phyloP scores from a whole-genome alignment of 192 early-diverging fungal genomes.

The Chytriomyces sp. region DNA sequence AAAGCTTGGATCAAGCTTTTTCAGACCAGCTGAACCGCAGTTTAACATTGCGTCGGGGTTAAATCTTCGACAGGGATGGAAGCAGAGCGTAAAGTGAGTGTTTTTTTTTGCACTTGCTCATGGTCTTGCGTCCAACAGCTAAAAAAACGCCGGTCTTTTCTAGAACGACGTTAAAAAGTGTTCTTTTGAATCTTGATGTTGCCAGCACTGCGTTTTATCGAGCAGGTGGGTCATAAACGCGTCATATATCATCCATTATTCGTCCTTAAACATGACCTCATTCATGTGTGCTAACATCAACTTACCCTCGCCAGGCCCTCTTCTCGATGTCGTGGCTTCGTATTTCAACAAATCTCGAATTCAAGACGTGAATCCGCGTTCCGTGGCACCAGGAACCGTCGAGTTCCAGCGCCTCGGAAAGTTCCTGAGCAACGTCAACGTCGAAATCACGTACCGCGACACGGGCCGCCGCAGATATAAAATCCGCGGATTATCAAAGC shows the following conservation, averaged over 20 bases:
- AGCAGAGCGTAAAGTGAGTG: constrained; percentile 8
- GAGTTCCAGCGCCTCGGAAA: constrained; percentile 19
- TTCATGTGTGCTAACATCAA: constrained; percentile 21
- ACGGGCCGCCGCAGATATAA: neutral
- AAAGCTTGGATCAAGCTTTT: constrained; percentile 21
- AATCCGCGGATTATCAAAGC: constrained; percentile 9
- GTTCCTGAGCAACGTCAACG: constrained; percentile 3
- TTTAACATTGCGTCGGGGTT: constrained; percentile 21
- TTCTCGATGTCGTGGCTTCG: constrained; percentile 4
- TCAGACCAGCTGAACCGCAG: constrained; percentile 13
- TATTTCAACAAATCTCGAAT: constrained; percentile 18
- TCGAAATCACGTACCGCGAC: neutral
- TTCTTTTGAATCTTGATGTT: constrained; percentile 25
- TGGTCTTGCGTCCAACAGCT: constrained; percentile 2
- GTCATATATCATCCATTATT: no score
- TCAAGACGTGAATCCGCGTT: constrained; percentile 1
- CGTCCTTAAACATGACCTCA: neutral
- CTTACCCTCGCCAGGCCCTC: neutral
- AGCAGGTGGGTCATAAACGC: neutral
- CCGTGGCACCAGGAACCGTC: neutral
- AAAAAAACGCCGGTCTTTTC: constrained; percentile 19
- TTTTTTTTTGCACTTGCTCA: constrained; percentile 1
- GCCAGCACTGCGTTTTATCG: constrained; percentile 22
- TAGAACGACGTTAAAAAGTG: constrained; percentile 3
- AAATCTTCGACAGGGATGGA: constrained; percentile 23